Evolutionary conservation across 169 alveolate genomes (phyloP).

Genomic region (Blepharisma undulans): DNA sequence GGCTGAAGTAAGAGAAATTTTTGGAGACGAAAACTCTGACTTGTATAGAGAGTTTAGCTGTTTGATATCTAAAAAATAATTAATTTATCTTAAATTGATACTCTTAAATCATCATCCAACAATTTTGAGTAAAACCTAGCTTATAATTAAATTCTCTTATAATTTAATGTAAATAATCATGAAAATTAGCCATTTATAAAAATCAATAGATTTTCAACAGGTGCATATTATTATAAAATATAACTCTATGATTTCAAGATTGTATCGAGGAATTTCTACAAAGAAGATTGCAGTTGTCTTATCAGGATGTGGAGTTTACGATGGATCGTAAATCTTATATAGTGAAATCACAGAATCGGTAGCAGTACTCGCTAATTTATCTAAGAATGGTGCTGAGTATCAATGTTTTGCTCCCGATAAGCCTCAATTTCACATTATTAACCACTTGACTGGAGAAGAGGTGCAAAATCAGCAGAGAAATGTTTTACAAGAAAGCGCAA

Average conservation of each 20-base stretch:
- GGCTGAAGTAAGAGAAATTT: not conserved
- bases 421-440: constrained; percentile 48
- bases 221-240: not conserved
- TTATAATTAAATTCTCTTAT: too few relatives aligned
- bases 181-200: too few relatives aligned
- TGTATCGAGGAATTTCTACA: not conserved
- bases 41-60: not conserved
- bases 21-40: constrained; percentile 15
- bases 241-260: not conserved
- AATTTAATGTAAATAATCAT: too few relatives aligned
- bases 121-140: too few relatives aligned
- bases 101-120: too few relatives aligned
- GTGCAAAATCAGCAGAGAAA: constrained; percentile 46
- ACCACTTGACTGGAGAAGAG: constrained; percentile 62
- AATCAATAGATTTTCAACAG: too few relatives aligned
- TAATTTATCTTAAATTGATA: not conserved
- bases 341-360: constrained; percentile 67
- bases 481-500: constrained; percentile 65
- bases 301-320: constrained; percentile 73
- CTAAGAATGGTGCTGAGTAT: constrained; percentile 29
- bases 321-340: constrained; percentile 51
- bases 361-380: constrained; percentile 50
- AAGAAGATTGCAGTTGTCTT: constrained; percentile 63
- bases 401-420: constrained; percentile 59
- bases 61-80: not conserved